These are phyloP conservation scores for Fusarium concolor DNA, from an alignment of 2,329 filamentous ascomycete species.

Conservation along the genomic window DNA sequence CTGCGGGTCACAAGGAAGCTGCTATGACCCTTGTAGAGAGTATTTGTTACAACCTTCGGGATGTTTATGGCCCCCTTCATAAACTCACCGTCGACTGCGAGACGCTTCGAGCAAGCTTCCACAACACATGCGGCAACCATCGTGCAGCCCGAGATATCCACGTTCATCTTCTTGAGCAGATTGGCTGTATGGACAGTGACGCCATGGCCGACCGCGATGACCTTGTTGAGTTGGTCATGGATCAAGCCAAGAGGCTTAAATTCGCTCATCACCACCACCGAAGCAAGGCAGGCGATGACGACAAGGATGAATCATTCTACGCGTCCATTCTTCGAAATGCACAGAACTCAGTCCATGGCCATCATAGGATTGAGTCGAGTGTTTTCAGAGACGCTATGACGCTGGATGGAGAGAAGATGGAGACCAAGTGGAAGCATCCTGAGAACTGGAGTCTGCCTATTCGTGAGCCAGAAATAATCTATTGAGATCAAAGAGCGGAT, in stretches of 20 bases:
- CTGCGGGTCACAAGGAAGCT: neutral
- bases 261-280: neutral
- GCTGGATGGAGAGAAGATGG: constrained; percentile 1
- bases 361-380: neutral
- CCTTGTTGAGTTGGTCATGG: neutral
- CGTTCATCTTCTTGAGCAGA: neutral
- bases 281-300: neutral
- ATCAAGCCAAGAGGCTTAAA: neutral
- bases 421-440: constrained; percentile 13
- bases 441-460: constrained; percentile 11
- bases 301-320: constrained; percentile 7
- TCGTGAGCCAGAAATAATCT: neutral
- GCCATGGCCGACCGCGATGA: neutral
- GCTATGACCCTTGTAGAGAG: neutral
- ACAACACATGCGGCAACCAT: neutral
- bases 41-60: neutral
- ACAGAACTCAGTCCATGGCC: neutral
- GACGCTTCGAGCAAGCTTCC: neutral
- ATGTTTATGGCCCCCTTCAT: neutral
- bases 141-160: constrained; percentile 3
- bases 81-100: neutral
- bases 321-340: neutral
- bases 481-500: no score
- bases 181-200: neutral
- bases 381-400: neutral